Base-by-base conservation (phyloP, 73 alveolate species). In the Halteria grandinella region DNA sequence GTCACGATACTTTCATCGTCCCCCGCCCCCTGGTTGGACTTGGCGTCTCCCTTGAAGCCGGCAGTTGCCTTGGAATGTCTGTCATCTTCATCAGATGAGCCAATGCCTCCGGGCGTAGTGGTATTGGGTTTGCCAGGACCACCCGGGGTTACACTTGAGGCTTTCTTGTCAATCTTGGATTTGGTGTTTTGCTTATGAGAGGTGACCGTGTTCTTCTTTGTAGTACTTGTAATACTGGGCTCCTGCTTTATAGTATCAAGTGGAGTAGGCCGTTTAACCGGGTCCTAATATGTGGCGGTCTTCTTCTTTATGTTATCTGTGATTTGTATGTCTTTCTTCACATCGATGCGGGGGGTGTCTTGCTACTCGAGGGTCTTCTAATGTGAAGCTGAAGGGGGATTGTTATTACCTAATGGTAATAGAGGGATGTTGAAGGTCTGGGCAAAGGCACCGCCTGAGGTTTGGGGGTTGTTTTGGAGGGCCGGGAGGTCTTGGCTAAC, bases 301-400 rank as follows among this genome's bases (percentile, higher is more conserved):
- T 31, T 60, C 41, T 24, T 37, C 29, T 60, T 60, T 1, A 59
- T 40, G 48, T 60, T 60, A 15, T 60, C 77, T 8, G 40, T 10
- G 6, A 66, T 66, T 44, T 47, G 32, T n/a, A 66, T 66, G 17
- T 66, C 80, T 47, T 66, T 66, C 53, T 66, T 66, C 6, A 66
- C 66, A 25, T 66, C 80, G 18, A 66, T 66, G 11, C 80, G n/a
- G 1, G 80, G 80, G 1, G 80, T 66, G 17, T 66, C 80, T 44
- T 66, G 32, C 24, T 66, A 63, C 28, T 44, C 66, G 43, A 23
- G 6, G 39, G 17, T 45, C 11, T 39, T 11, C 15, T 39, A 39
- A 39, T 39, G 10, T 39, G n/a, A n/a, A n/a, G n/a, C n/a, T n/a
- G n/a, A n/a, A n/a, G n/a, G n/a, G n/a, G n/a, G n/a, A n/a, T n/a